Evolutionary conservation across 2,329 filamentous ascomycete genomes (phyloP).

Genomic region (Talaromyces amestolkiae): DNA sequence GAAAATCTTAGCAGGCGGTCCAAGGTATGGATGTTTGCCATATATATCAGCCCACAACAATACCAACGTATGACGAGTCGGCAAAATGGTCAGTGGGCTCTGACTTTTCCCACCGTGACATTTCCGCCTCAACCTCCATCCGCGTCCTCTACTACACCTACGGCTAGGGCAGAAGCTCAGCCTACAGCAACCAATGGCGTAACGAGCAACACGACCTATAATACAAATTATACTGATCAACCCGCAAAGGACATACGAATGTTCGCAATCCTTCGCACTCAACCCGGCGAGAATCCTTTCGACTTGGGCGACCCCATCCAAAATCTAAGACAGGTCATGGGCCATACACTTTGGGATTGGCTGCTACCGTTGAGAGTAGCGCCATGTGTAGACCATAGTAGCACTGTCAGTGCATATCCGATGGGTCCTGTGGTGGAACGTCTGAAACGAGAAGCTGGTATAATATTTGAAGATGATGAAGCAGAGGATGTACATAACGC

Average conservation of each 20-base stretch:
- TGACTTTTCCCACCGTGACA: conserved; percentile 40
- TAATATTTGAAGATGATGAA: not conserved
- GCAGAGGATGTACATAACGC: not conserved
- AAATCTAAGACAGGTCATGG: conserved; percentile 82
- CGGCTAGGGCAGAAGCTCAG: not conserved
- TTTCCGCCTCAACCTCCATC: conserved; percentile 34
- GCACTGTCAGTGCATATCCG: conserved; percentile 64
- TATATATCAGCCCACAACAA: conserved; percentile 51
- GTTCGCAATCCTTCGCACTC: conserved; percentile 75
- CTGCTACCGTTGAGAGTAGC: conserved; percentile 71
- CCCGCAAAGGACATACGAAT: conserved; percentile 54
- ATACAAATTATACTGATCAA: conserved; percentile 36
- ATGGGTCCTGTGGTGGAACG: conserved; percentile 61
- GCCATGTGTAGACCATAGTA: conserved; percentile 69
- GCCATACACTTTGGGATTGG: conserved; percentile 70
- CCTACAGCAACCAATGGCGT: not conserved
- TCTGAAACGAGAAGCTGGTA: conserved; percentile 51
- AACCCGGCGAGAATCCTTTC: conserved; percentile 80
- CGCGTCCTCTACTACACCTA: not conserved
- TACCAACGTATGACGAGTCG: conserved; percentile 28
- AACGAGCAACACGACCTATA: conserved; percentile 16
- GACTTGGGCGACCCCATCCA: conserved; percentile 63
- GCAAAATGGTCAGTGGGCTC: conserved; percentile 33
- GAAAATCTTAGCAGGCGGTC: conserved; percentile 66
- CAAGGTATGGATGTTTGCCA: conserved; percentile 69